phyloP scores from a whole-genome alignment of 495 filamentous ascomycete genomes.

The Lentithecium fluviatile region DNA sequence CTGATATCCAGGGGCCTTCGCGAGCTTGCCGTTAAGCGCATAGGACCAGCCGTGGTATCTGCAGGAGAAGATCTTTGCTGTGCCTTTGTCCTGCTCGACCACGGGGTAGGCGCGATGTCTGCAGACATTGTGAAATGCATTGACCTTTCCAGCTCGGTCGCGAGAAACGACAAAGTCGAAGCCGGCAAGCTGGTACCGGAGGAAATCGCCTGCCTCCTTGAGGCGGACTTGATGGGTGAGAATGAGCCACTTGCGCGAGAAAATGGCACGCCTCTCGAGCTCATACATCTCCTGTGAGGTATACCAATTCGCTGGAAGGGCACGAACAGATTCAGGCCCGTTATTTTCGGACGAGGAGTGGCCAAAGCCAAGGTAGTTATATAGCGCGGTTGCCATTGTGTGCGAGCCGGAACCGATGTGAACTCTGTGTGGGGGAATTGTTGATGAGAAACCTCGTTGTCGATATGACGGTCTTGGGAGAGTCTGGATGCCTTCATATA shows the following conservation, averaged over 20 bases:
- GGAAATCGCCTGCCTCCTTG: slow-evolving; percentile 51
- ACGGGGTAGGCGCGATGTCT: slow-evolving; percentile 59
- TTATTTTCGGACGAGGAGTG: neutral
- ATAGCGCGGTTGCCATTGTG: neutral
- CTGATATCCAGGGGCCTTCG: slow-evolving; percentile 59
- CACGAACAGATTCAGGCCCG: slow-evolving; percentile 31
- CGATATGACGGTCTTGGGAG: no score
- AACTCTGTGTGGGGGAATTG: neutral
- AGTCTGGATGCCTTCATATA: no score
- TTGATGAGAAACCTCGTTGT: neutral
- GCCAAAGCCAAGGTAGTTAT: neutral
- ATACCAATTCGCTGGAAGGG: slow-evolving; percentile 54
- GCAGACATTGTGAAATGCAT: slow-evolving; percentile 61
- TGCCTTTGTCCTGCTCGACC: slow-evolving; percentile 51
- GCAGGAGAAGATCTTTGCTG: slow-evolving; percentile 54
- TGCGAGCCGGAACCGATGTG: neutral
- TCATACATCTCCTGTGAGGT: slow-evolving; percentile 52
- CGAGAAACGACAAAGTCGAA: slow-evolving; percentile 53
- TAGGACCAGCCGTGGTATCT: slow-evolving; percentile 67
- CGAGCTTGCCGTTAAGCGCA: slow-evolving; percentile 53
- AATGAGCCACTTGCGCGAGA: slow-evolving; percentile 55
- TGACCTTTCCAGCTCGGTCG: slow-evolving; percentile 52
- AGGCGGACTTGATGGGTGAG: slow-evolving; percentile 52
- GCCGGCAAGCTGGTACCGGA: slow-evolving; percentile 37
- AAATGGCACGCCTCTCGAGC: slow-evolving; percentile 55